A percentile compares a stretch with the other conserved stretches of the same genome.
Evolutionary conservation across 2,329 filamentous ascomycete genomes (phyloP).

Genomic region (Herpotrichia juniperi): DNA sequence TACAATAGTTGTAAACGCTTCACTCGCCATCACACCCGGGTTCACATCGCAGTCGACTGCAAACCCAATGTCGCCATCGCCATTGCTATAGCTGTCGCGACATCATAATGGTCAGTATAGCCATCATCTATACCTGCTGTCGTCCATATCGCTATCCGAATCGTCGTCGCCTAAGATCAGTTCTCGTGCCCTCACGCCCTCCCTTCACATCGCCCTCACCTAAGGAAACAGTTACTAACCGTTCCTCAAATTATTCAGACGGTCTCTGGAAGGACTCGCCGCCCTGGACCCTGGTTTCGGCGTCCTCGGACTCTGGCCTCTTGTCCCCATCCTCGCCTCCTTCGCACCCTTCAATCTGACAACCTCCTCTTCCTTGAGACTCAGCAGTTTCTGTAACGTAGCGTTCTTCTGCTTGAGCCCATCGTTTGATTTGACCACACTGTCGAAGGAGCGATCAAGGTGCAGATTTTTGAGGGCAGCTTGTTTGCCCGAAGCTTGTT

Average conservation of each 20-base stretch:
- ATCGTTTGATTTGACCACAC: constrained; percentile 13
- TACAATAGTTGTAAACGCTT: too few relatives aligned
- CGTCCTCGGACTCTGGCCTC: background rate
- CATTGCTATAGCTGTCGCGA: background rate
- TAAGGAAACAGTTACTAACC: background rate
- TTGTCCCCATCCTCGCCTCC: constrained; percentile 8
- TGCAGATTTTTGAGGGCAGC: constrained; percentile 25
- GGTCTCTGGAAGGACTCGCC: background rate
- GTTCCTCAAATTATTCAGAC: constrained; percentile 1
- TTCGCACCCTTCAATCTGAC: constrained; percentile 21
- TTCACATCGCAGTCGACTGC: too few relatives aligned
- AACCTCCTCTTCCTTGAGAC: constrained; percentile 30
- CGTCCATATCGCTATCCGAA: too few relatives aligned
- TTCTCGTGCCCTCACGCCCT: too few relatives aligned
- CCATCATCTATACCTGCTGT: too few relatives aligned
- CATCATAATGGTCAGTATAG: too few relatives aligned
- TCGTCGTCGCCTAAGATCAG: too few relatives aligned
- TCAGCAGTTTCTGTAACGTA: constrained; percentile 20
- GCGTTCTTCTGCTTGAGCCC: constrained; percentile 13
- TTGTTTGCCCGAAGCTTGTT: constrained; percentile 21
- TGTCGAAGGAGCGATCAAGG: constrained; percentile 17
- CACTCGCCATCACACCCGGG: too few relatives aligned
- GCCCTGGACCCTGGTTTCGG: constrained; percentile 1
- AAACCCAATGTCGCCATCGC: too few relatives aligned
- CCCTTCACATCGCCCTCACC: too few relatives aligned